These are phyloP conservation scores for Heterobasidion occidentale DNA, from an alignment of 1,284 basidiomycete genomes.

Conservation along the genomic window DNA sequence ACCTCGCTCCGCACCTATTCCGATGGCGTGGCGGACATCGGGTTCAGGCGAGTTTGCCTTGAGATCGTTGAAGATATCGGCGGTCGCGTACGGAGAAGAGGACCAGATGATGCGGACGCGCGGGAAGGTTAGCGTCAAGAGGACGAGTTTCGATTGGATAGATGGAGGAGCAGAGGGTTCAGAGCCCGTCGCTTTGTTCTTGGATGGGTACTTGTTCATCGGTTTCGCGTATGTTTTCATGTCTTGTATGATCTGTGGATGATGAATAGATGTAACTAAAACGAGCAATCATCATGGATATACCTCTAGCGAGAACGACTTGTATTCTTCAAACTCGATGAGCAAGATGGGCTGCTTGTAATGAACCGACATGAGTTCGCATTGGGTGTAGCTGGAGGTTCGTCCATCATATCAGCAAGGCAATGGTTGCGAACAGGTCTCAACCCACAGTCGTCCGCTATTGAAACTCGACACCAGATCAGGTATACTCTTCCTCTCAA, in stretches of 20 bases:
- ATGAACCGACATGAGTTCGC: constrained; percentile 93
- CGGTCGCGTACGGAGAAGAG: constrained; percentile 87
- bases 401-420: not conserved
- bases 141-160: constrained; percentile 85
- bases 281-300: constrained; percentile 12
- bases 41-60: constrained; percentile 85
- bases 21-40: constrained; percentile 65
- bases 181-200: constrained; percentile 34
- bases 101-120: constrained; percentile 95
- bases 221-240: constrained; percentile 57
- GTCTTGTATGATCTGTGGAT: constrained; percentile 28
- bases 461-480: constrained; percentile 92
- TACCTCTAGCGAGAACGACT: constrained; percentile 87
- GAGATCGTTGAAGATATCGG: constrained; percentile 90
- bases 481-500: constrained; percentile 91
- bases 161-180: constrained; percentile 34
- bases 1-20: constrained; percentile 76
- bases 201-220: constrained; percentile 43
- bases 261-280: not conserved
- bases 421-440: not conserved
- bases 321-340: constrained; percentile 99
- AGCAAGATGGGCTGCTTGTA: constrained; percentile 92
- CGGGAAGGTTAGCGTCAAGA: constrained; percentile 87
- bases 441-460: constrained; percentile 81
- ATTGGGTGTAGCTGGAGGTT: constrained; percentile 80